phyloP scores from a whole-genome alignment of 305 asterid genomes.

The Fraxinus sp. region DNA sequence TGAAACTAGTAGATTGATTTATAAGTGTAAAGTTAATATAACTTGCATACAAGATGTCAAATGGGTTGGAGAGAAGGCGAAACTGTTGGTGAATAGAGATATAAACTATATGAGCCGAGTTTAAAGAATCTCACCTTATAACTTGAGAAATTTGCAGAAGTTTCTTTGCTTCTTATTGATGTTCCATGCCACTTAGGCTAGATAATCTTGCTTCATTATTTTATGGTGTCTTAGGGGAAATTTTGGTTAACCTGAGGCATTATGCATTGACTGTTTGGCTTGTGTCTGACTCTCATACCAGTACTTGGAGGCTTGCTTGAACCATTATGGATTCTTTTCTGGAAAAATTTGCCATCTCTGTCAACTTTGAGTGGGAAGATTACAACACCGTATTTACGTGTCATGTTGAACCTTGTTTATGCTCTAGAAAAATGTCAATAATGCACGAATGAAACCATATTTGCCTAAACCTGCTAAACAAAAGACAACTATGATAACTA shows the following conservation, averaged over 20 bases:
- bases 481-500: neutral
- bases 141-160: neutral
- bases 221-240: neutral
- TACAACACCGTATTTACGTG: neutral
- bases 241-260: neutral
- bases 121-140: neutral
- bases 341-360: neutral
- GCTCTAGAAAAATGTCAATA: neutral
- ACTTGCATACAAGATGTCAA: neutral
- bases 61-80: neutral
- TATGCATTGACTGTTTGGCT: neutral
- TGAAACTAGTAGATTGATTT: neutral
- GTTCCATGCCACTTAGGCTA: neutral
- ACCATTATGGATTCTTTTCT: neutral
- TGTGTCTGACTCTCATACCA: neutral
- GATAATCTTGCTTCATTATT: neutral
- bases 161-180: neutral
- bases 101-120: neutral
- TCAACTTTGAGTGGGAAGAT: neutral
- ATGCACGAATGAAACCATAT: neutral
- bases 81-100: neutral
- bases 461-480: neutral
- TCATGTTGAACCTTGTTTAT: neutral
- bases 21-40: neutral
- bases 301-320: neutral